Base-by-base conservation (phyloP, 1,284 basidiomycete species). In the Retiboletus fuscus region DNA sequence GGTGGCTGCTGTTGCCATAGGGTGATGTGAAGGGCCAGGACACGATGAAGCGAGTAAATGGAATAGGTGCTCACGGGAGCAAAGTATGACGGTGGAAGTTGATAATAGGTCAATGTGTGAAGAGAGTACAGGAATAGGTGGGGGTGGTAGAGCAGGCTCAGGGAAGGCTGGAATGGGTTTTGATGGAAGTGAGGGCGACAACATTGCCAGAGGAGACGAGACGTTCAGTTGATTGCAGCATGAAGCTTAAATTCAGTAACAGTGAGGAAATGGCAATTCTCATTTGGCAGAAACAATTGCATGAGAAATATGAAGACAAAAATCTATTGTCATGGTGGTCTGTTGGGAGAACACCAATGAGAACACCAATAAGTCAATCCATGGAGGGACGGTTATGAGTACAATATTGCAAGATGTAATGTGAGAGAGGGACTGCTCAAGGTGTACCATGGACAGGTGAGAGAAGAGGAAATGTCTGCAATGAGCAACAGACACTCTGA, bases 101-200 rank as follows among this genome's bases (percentile, higher is more conserved):
- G 55, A 62, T 28, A 62, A 20, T 46, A 62, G 20, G 53, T 46
- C 28, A 20, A 68, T 5, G 24, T 55, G 49, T 7, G 43, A 55
- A 68, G 67, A 68, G 41, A 61, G 66, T 44, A 44, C 8, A 20
- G 43, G 60, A 47, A 28, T 15, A 12, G 22, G 15, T 58, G 26
- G 55, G 20, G 55, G 55, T 20, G 55, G 30, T 34, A 34, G 55
- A 26, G 13, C 26, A 28, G 58, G n/a, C 20, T 68, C 24, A 10
- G 41, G 34, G 13, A 44, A 62, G 20, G 67, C 60, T 1, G n/a
- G 10, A 62, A 46, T 43, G 63, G 13, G 43, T 55, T 53, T 68
- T 6, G 47, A 61, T 7, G 28, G 47, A 61, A 6, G 28, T 24
- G n/a, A 24, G 26, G n/a, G 51, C n/a, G 15, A 53, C 15, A 13